Evolutionary conservation across 2,329 filamentous ascomycete species (phyloP).

Genomic region (Exserohilum turcica): DNA sequence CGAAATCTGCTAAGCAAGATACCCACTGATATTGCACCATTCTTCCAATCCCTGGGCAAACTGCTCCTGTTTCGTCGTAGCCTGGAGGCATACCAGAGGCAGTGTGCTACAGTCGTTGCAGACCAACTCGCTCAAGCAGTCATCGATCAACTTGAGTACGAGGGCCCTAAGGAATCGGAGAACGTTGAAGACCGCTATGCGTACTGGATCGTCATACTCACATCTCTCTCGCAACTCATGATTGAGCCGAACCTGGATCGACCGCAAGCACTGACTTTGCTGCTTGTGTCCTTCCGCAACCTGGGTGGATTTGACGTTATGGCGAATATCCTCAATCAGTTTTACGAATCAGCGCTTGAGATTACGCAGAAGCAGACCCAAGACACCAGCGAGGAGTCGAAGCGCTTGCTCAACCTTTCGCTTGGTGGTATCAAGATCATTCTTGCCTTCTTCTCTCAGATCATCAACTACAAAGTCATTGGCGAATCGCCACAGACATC

Average conservation of each 20-base stretch:
- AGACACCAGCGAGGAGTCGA: conserved; percentile 52
- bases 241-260: conserved; percentile 65
- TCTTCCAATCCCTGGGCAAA: conserved; percentile 86
- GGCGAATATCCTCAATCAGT: conserved; percentile 72
- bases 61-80: conserved; percentile 76
- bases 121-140: conserved; percentile 74
- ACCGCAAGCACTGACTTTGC: conserved; percentile 63
- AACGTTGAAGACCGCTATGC: conserved; percentile 69
- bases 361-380: conserved; percentile 52
- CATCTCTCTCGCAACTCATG: conserved; percentile 77
- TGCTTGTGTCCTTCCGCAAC: conserved; percentile 86
- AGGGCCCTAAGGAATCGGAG: conserved; percentile 53
- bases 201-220: conserved; percentile 81
- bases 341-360: conserved; percentile 63
- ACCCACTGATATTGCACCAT: conserved; percentile 77
- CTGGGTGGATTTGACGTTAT: conserved; percentile 75
- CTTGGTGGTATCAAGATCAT: conserved; percentile 78
- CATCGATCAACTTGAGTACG: conserved; percentile 67
- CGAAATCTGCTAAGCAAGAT: conserved; percentile 78
- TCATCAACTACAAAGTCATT: conserved; percentile 79
- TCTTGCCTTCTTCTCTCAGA: conserved; percentile 76
- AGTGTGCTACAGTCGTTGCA: conserved; percentile 65
- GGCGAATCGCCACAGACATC: conserved; percentile 73
- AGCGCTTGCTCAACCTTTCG: conserved; percentile 52
- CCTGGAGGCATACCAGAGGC: conserved; percentile 66